A percentile compares a stretch with the other conserved stretches of the same genome.
Evolutionary conservation across 768 basidiomycete genomes (phyloP).

Genomic region (Kwoniella sp.): DNA sequence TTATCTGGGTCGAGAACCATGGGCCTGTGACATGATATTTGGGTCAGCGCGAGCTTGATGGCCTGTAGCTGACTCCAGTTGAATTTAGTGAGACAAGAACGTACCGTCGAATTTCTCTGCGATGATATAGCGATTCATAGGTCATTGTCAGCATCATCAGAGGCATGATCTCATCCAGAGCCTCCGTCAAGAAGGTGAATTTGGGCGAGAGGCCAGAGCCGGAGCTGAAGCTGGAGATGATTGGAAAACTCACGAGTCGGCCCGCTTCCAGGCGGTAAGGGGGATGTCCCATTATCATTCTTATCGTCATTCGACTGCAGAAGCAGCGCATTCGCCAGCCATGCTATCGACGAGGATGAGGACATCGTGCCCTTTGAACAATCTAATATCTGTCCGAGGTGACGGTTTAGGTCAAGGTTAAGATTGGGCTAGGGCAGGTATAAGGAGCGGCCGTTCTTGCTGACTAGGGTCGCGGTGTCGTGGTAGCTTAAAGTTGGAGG

Average conservation of each 20-base stretch:
- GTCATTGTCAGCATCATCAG: too few relatives aligned
- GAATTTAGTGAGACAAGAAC: conserved; percentile 11
- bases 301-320: conserved; percentile 7
- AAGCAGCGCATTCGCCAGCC: conserved; percentile 4
- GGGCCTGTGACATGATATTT: conserved; percentile 71
- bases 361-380: neutral
- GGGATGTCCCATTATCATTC: conserved; percentile 16
- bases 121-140: too few relatives aligned
- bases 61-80: neutral
- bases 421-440: too few relatives aligned
- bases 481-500: too few relatives aligned
- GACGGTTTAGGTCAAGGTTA: too few relatives aligned
- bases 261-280: conserved; percentile 41
- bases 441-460: too few relatives aligned
- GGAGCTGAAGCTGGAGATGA: too few relatives aligned
- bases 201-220: too few relatives aligned
- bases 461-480: too few relatives aligned
- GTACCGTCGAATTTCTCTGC: conserved; percentile 46
- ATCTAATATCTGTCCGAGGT: too few relatives aligned
- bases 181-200: too few relatives aligned
- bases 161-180: too few relatives aligned
- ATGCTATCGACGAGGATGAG: conserved; percentile 1
- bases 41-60: conserved; percentile 3
- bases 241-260: conserved; percentile 50
- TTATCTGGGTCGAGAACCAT: conserved; percentile 91